Evolutionary conservation across 129 eudicot species (phyloP), one percentile per base, ranked within the genome.

Genomic region (Daucus carota): DNA sequence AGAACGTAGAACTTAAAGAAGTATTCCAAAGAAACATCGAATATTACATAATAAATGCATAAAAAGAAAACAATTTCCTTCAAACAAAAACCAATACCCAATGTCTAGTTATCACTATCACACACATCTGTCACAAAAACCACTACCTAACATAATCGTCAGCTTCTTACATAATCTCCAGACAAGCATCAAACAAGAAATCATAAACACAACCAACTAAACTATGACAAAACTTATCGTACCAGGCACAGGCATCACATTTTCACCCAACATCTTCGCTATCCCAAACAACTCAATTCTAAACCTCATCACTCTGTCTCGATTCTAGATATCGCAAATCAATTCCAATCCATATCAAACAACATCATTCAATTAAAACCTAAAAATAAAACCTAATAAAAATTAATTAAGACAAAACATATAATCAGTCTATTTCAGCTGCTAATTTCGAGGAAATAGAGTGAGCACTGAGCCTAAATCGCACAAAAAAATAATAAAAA

Each of bases 371-470:
- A 63, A 72, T 57, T 20, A 10, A 41, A 40, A 72, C 9, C 70
- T 63, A 63, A 63, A 63, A 63, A 29, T 38, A 0, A 14, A 52
- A 31, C 44, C 18, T 71, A 73, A 50, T 32, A 50, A 20, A n/a
- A 22, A 40, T 57, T 24, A 42, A 10, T 20, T 6, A 10, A 66
- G 20, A 66, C 16, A 72, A 6, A 33, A 31, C 70, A 63, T 6
- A 29, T 13, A 63, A 29, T 77, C 69, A 77, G 74, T 59, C 76
- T 50, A 80, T 78, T 85, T 81, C 79, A 80, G 77, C 75, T 66
- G 80, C 83, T 87, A 76, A 77, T 75, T 74, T 81, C 76, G 52
- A 77, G 85, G 85, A 72, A 77, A 44, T 44, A 74, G 57, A 72
- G 75, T 24, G 8, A 71, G 78, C 84, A 82, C 83, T 74, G 83